Evolutionary conservation across 345 rosid species (phyloP), one percentile per base, ranked within the genome.

Genomic region (Acer negundo): DNA sequence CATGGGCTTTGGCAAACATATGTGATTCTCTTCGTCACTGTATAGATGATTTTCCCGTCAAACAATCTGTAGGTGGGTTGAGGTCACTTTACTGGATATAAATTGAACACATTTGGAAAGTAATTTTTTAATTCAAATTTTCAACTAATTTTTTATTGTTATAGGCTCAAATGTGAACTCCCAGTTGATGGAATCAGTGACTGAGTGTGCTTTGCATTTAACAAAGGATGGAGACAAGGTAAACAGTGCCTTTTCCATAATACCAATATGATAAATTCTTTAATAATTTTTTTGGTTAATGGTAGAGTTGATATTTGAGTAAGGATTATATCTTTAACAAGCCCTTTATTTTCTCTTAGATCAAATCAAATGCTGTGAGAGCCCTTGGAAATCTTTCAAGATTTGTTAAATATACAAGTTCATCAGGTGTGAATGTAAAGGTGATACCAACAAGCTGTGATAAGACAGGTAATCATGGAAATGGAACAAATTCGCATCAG

Each of bases 151-250:
- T n/a, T n/a, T 67, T 49, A 67, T 72, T 69, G 40, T 71, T 74
- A 70, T 78, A 85, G 97, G 80, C 69, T 87, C 80, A 77, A 84
- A 81, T 46, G 79, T 78, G 67, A 79, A 81, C 74, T 55, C 73
- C 73, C 82, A 69, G 19, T 62, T 83, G 24, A 49, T 84, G 66
- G 78, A 83, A 67, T 76, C 80, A 24, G 85, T 95, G 72, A 86
- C 82, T 59, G 95, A 92, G 80, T 85, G 94, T 84, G 92, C 97
- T 78, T 83, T 95, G 91, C 90, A 61, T 79, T 87, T 93, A 70
- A 84, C 97, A 64, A 89, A 88, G 80, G 97, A 92, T 47, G 94
- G 98, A 70, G 98, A 93, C 89, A 95, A 95, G 98, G 99, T 93
- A 88, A 87, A 77, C 71, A 24, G 12, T 59, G 62, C 23, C 22